Evolutionary conservation across 495 filamentous ascomycete genomes (phyloP), one percentile per base, ranked within the genome.

Genomic region (Xylaria scruposa): DNA sequence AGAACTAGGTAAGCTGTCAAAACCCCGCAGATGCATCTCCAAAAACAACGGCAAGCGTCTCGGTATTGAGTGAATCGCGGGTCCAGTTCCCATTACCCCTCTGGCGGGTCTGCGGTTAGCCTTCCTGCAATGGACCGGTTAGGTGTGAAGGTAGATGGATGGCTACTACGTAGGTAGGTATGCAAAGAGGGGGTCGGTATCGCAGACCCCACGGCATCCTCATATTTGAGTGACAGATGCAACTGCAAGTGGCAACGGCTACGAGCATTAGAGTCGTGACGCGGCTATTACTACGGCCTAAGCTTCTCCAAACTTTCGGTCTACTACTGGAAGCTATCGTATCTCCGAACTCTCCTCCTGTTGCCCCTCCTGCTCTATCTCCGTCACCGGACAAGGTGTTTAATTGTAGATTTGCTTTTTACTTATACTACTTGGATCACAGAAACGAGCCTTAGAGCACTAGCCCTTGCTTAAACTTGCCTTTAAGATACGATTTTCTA

Each of bases 21-120:
- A n/a, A 60, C 58, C 58, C 58, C 58, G 58, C 58, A 60, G 33
- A 38, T 60, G 29, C 58, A 56, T 38, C 58, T 38, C 58, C 58
- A 38, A 60, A 59, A 60, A 60, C 58, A 4, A 38, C 58, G 58
- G 58, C 58, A 60, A 36, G 58, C 38, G 58, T 7, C 38, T 60
- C 58, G 29, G 58, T 38, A 60, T 38, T 26, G 53, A 24, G 21
- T 21, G 9, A 53, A 26, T 13, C 49, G 49, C 38, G 10, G 38
- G 38, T 13, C 21, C 5, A 26, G 21, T 8, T 15, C 12, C 9
- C 49, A 8, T 17, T 17, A 26, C 53, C 26, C 53, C 51, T 54
- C 51, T 29, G 7, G 10, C 4, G 51, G 44, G 44, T 15, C 26
- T 26, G 51, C 26, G 26, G 10, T 19, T 13, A 5, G 49, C 12